Evolutionary conservation across 2,329 filamentous ascomycete species (phyloP).

Genomic region (Calonectria hawksworthii): DNA sequence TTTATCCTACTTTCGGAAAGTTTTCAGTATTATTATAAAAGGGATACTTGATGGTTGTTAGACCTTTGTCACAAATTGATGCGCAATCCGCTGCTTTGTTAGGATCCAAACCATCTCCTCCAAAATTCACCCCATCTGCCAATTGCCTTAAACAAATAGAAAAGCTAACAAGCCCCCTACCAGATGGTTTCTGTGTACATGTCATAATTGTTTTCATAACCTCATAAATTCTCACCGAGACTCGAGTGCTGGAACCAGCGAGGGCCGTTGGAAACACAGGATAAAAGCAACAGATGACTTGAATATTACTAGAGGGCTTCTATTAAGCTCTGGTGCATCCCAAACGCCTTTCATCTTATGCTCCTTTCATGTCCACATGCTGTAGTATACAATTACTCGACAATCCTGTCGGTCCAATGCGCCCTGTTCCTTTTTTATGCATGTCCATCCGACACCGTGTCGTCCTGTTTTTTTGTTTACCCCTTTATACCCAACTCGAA

Average conservation of each 20-base stretch:
- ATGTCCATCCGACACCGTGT: background rate
- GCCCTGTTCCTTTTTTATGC: background rate
- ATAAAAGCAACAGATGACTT: background rate
- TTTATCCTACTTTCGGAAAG: no score
- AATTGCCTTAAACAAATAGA: background rate
- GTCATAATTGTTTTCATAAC: background rate
- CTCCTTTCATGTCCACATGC: background rate
- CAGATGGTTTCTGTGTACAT: background rate
- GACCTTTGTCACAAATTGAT: no score
- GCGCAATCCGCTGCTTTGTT: no score
- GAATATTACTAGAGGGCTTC: background rate
- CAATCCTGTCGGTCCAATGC: background rate
- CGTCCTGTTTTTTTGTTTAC: background rate
- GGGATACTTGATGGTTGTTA: no score
- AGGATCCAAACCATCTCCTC: no score
- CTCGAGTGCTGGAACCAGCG: background rate
- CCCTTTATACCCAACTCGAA: conserved; percentile 5
- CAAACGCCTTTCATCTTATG: background rate
- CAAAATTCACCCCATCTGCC: no score
- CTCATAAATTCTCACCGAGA: background rate
- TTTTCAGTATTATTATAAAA: no score
- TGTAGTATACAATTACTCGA: conserved; percentile 1
- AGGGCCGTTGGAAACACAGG: background rate
- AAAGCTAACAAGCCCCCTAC: background rate
- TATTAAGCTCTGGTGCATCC: background rate